Conservation (phyloP, 371 early-diverging fungal species). For the Lichtheimia ornata region DNA sequence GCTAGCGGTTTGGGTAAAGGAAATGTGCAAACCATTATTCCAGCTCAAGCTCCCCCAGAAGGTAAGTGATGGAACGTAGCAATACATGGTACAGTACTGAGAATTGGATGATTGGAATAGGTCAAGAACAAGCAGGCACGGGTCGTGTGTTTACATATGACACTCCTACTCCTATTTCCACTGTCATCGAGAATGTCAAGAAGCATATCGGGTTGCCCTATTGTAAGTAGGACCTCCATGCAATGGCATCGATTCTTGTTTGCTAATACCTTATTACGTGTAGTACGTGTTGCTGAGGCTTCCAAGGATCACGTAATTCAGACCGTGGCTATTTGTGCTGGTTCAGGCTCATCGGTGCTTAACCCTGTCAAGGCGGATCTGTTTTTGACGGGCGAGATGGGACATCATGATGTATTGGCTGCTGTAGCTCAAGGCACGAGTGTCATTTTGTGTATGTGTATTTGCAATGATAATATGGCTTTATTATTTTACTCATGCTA, state of each 20-base stretch:
- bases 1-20: constrained; percentile 68
- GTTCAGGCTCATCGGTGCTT: constrained; percentile 79
- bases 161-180: constrained; percentile 53
- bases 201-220: constrained; percentile 60
- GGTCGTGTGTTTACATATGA: constrained; percentile 75
- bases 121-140: constrained; percentile 71
- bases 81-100: neutral
- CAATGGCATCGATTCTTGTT: neutral
- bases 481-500: neutral
- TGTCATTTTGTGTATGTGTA: constrained; percentile 81
- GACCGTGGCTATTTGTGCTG: constrained; percentile 93
- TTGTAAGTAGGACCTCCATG: constrained; percentile 34
- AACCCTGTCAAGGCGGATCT: constrained; percentile 63
- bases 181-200: constrained; percentile 69
- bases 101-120: constrained; percentile 14
- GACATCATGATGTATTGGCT: constrained; percentile 89
- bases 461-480: neutral
- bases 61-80: constrained; percentile 35
- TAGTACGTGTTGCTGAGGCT: constrained; percentile 78
- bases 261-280: neutral
- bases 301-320: constrained; percentile 58
- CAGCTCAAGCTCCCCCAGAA: constrained; percentile 54
- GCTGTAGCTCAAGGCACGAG: constrained; percentile 74
- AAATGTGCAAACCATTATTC: constrained; percentile 49
- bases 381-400: constrained; percentile 94